A percentile compares a stretch with the other conserved stretches of the same genome.
Conservation (phyloP, 2,329 filamentous ascomycete species). For the Blumeria hordei region DNA sequence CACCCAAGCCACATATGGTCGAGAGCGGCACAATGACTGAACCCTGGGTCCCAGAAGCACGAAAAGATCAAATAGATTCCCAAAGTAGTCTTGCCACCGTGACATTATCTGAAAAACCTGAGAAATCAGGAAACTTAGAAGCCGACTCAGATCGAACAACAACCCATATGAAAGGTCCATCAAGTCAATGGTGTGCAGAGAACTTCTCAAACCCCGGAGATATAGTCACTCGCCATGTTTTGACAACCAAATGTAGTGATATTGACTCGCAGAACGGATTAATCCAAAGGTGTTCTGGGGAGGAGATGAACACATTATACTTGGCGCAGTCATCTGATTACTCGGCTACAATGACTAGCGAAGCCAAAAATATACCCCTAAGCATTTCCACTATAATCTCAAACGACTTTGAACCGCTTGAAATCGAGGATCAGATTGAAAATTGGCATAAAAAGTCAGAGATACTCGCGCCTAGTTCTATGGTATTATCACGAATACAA, state of each 20-base stretch:
- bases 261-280: conserved; percentile 25
- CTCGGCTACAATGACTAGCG: too few species aligned
- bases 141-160: conserved; percentile 2
- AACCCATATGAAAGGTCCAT: conserved; percentile 11
- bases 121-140: too few species aligned
- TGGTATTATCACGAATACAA: conserved; percentile 12
- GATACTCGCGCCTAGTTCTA: too few species aligned
- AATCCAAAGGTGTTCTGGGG: conserved; percentile 19
- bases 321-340: too few species aligned
- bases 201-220: conserved; percentile 4
- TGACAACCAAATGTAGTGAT: conserved; percentile 25
- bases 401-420: conserved; percentile 16
- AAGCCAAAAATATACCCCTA: neutral
- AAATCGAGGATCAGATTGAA: too few species aligned
- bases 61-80: neutral
- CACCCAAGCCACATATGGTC: conserved; percentile 29
- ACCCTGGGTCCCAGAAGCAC: conserved; percentile 19
- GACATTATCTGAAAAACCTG: too few species aligned
- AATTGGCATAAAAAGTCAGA: too few species aligned
- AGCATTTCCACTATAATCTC: conserved; percentile 19
- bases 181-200: conserved; percentile 13
- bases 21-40: conserved; percentile 38
- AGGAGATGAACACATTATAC: conserved; percentile 16
- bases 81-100: neutral
- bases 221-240: conserved; percentile 20